A percentile compares a stretch with the other conserved stretches of the same genome.
These are phyloP conservation scores for Puccinia polysora DNA, from an alignment of 1,284 basidiomycete species.

Conservation along the genomic window DNA sequence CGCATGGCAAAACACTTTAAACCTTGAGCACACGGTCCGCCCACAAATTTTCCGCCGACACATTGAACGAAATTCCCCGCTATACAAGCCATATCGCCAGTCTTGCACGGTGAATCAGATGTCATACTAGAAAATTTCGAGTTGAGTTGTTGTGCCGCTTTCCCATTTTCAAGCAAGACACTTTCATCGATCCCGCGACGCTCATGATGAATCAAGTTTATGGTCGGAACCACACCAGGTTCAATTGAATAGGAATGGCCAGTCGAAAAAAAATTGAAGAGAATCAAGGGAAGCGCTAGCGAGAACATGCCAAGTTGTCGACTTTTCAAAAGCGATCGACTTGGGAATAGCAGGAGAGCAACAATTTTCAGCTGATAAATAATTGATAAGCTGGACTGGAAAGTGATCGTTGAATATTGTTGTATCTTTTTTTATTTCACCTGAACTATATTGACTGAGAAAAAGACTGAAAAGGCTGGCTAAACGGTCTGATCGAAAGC, in stretches of 20 bases:
- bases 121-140: conserved; percentile 37
- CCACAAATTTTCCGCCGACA: conserved; percentile 36
- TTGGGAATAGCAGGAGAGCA: too few species aligned
- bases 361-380: too few species aligned
- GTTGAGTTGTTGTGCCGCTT: conserved; percentile 38
- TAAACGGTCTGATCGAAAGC: too few species aligned
- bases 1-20: conserved; percentile 36
- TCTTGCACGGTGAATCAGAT: conserved; percentile 19
- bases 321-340: too few species aligned
- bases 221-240: not conserved
- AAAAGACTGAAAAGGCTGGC: too few species aligned
- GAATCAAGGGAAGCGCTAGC: too few species aligned
- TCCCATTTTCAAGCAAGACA: conserved; percentile 28
- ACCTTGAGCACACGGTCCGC: conserved; percentile 18
- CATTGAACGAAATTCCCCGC: conserved; percentile 38
- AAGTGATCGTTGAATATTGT: too few species aligned
- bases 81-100: conserved; percentile 34
- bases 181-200: conserved; percentile 28
- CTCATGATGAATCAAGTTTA: conserved; percentile 1
- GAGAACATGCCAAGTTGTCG: too few species aligned
- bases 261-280: too few species aligned
- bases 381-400: too few species aligned
- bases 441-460: too few species aligned
- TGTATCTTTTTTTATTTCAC: too few species aligned
- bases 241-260: conserved; percentile 1